These are phyloP conservation scores for Neurospora sp. DNA, from an alignment of 495 filamentous ascomycete genomes.

Conservation along the genomic window DNA sequence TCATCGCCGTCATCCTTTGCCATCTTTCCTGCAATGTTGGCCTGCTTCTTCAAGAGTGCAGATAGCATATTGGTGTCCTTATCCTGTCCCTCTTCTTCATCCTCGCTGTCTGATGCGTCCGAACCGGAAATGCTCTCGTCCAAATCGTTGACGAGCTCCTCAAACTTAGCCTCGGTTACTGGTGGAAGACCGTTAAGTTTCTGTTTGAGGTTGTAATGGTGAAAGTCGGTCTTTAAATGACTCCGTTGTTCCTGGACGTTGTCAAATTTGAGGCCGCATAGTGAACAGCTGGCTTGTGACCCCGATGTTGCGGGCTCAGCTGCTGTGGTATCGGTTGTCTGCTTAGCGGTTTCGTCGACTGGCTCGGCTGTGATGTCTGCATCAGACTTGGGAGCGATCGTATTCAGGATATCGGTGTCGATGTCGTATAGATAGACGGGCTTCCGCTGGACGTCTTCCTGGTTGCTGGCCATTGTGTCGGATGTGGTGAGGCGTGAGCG, in stretches of 20 bases:
- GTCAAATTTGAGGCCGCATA: constrained; percentile 62
- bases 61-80: constrained; percentile 54
- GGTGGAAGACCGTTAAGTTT: constrained; percentile 59
- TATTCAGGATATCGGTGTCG: constrained; percentile 62
- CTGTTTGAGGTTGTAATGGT: constrained; percentile 89
- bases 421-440: constrained; percentile 70
- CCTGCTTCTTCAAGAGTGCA: constrained; percentile 73
- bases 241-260: constrained; percentile 72
- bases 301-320: constrained; percentile 35
- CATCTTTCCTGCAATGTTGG: constrained; percentile 46
- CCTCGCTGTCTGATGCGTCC: constrained; percentile 43
- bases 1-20: constrained; percentile 22
- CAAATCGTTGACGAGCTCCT: constrained; percentile 68
- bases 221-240: constrained; percentile 85
- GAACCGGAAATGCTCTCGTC: constrained; percentile 89
- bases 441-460: constrained; percentile 29
- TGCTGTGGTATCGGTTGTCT: constrained; percentile 8
- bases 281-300: constrained; percentile 61
- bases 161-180: constrained; percentile 71
- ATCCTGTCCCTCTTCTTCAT: constrained; percentile 34
- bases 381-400: constrained; percentile 50
- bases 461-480: constrained; percentile 19
- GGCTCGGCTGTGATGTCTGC: constrained; percentile 21
- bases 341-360: constrained; percentile 12
- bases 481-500: neutral